phyloP scores from a whole-genome alignment of 2,329 filamentous ascomycete species.

The Epicoccum nigrum region DNA sequence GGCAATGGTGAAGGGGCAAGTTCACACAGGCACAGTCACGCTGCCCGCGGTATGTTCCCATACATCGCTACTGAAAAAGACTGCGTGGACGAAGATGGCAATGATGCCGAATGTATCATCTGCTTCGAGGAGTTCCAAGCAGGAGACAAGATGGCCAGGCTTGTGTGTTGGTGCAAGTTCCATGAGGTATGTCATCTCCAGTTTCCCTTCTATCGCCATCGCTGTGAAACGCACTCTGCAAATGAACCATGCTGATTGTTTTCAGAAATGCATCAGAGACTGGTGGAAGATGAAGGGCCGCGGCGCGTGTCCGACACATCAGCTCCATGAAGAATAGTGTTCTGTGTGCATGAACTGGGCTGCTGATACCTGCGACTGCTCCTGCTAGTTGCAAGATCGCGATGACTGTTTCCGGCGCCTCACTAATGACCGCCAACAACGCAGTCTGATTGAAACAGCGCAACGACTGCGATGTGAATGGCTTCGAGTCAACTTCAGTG shows the following conservation, averaged over 20 bases:
- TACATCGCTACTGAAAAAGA: conserved; percentile 69
- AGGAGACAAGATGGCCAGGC: conserved; percentile 63
- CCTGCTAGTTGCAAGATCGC: too few relatives aligned
- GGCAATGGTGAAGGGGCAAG: conserved; percentile 35
- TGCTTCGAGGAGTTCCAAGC: conserved; percentile 69
- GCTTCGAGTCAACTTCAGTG: too few relatives aligned
- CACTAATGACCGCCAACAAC: too few relatives aligned
- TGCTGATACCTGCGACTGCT: not conserved
- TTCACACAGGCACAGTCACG: conserved; percentile 31
- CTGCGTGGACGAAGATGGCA: conserved; percentile 60
- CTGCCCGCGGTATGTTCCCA: conserved; percentile 52
- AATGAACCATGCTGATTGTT: conserved; percentile 4
- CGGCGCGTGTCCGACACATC: conserved; percentile 66
- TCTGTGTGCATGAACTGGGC: not conserved
- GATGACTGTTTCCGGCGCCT: too few relatives aligned
- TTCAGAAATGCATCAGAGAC: conserved; percentile 59
- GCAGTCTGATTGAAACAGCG: too few relatives aligned
- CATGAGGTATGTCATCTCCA: conserved; percentile 53
- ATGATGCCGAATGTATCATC: conserved; percentile 64
- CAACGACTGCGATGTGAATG: too few relatives aligned
- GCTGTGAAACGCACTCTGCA: too few relatives aligned
- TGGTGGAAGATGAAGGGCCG: conserved; percentile 65
- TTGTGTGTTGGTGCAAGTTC: conserved; percentile 70
- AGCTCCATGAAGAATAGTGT: conserved; percentile 43
- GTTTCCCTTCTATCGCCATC: too few relatives aligned